phyloP scores from a whole-genome alignment of 2,329 filamentous ascomycete species.

The Verticillium isaacii region DNA sequence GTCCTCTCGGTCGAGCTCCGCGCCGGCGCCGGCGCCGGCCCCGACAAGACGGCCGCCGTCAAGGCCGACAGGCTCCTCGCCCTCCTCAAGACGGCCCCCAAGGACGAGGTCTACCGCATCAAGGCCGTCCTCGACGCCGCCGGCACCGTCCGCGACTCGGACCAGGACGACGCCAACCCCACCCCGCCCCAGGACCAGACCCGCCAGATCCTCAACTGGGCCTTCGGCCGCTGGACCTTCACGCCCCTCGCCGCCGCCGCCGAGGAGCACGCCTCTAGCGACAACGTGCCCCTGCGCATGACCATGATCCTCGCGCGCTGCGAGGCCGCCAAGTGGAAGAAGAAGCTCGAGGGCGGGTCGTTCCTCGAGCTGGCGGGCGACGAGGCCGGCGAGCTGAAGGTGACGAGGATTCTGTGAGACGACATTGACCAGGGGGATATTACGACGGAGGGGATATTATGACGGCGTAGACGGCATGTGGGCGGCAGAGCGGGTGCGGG shows the following conservation, averaged over 20 bases:
- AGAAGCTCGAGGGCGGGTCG: conserved; percentile 58
- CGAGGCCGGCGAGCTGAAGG: conserved; percentile 41
- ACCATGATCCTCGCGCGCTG: conserved; percentile 71
- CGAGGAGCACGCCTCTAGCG: conserved; percentile 50
- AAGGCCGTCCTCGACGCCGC: conserved; percentile 62
- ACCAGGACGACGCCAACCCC: conserved; percentile 35
- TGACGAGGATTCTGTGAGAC: conserved; percentile 44
- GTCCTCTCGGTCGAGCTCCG: conserved; percentile 77
- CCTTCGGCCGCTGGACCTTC: conserved; percentile 92
- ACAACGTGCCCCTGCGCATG: conserved; percentile 58
- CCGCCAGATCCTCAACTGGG: conserved; percentile 95
- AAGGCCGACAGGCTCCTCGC: conserved; percentile 59
- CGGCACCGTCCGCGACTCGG: conserved; percentile 43
- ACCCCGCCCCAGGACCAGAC: conserved; percentile 20
- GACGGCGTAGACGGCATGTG: background rate
- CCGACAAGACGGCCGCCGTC: conserved; percentile 28
- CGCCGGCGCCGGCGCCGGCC: conserved; percentile 17
- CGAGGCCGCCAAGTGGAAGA: conserved; percentile 74
- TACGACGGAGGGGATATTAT: background rate
- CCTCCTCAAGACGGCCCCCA: conserved; percentile 70
- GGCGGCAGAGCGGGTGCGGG: background rate
- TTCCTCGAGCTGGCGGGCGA: conserved; percentile 44
- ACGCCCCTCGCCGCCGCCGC: conserved; percentile 47
- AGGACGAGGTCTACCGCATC: conserved; percentile 94
- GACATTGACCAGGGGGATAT: background rate